phyloP scores from a whole-genome alignment of 768 basidiomycete species.

The Boletales sp. region DNA sequence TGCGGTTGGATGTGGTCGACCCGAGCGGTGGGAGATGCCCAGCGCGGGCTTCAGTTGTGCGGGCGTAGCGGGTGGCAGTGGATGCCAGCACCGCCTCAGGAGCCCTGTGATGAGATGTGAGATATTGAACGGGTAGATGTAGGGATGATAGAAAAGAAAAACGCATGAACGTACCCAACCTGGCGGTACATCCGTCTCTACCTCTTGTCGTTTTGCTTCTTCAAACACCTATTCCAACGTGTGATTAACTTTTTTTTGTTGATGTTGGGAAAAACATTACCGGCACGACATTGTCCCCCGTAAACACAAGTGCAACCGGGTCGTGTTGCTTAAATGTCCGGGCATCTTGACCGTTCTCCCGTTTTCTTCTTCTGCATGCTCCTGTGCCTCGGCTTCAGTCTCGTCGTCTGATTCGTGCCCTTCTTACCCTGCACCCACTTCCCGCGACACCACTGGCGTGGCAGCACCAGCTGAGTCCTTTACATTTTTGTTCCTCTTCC shows the following conservation, averaged over 20 bases:
- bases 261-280: constrained; percentile 33
- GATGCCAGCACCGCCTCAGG: constrained; percentile 85
- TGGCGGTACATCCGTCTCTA: constrained; percentile 85
- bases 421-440: not conserved
- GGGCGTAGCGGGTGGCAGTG: constrained; percentile 61
- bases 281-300: constrained; percentile 93
- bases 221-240: constrained; percentile 65
- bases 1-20: constrained; percentile 83
- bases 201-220: constrained; percentile 76
- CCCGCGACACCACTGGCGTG: too few species aligned
- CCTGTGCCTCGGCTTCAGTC: constrained; percentile 72
- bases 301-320: constrained; percentile 91
- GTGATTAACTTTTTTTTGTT: too few species aligned
- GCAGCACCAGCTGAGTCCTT: too few species aligned
- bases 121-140: not conserved
- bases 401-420: constrained; percentile 50
- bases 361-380: constrained; percentile 43
- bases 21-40: constrained; percentile 72
- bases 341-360: constrained; percentile 39
- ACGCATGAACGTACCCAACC: constrained; percentile 74
- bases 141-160: not conserved
- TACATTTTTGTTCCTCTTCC: too few species aligned
- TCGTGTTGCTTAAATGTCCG: constrained; percentile 88
- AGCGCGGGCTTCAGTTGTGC: constrained; percentile 76
- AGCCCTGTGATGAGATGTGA: constrained; percentile 50